phyloP scores from a whole-genome alignment of 176 grass and related monocot genomes.

The Phoenix roebelenii region DNA sequence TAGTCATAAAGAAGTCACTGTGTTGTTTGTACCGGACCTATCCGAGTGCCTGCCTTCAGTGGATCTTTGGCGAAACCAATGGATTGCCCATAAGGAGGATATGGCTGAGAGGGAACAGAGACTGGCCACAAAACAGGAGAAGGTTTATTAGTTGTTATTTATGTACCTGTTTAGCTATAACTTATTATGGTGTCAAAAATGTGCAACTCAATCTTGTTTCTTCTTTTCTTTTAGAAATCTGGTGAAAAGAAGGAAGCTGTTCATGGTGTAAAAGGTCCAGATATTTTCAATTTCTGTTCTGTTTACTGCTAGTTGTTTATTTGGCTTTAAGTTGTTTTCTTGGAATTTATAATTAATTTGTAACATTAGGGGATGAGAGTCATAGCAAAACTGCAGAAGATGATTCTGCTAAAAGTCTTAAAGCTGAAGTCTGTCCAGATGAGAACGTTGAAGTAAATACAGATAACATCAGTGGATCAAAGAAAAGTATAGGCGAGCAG shows the following conservation, averaged over 20 bases:
- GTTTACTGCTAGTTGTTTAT: not conserved
- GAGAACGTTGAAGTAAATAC: slow-evolving; percentile 23
- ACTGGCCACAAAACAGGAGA: slow-evolving; percentile 46
- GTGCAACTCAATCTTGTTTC: not conserved
- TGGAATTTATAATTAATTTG: not conserved
- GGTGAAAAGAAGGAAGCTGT: slow-evolving; percentile 43
- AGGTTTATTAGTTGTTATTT: slow-evolving; percentile 35
- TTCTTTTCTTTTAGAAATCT: slow-evolving; percentile 48
- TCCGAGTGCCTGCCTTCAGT: slow-evolving; percentile 66
- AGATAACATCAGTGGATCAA: slow-evolving; percentile 16
- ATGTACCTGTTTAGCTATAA: not conserved
- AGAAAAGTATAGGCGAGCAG: slow-evolving; percentile 14
- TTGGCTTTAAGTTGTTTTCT: not conserved
- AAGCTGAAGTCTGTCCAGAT: slow-evolving; percentile 16
- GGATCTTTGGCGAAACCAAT: slow-evolving; percentile 70
- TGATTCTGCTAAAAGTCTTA: slow-evolving; percentile 18
- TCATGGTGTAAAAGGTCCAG: slow-evolving; percentile 27
- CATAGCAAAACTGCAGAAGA: slow-evolving; percentile 10
- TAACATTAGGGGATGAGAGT: slow-evolving; percentile 9
- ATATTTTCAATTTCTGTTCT: not conserved
- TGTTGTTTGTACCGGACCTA: slow-evolving; percentile 79
- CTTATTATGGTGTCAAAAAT: too few species aligned
- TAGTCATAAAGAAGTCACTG: slow-evolving; percentile 84
- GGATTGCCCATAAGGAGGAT: slow-evolving; percentile 55
- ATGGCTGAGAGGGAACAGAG: slow-evolving; percentile 47